Conservation (phyloP, 2,329 filamentous ascomycete genomes). For the Hypoxylon sp. region DNA sequence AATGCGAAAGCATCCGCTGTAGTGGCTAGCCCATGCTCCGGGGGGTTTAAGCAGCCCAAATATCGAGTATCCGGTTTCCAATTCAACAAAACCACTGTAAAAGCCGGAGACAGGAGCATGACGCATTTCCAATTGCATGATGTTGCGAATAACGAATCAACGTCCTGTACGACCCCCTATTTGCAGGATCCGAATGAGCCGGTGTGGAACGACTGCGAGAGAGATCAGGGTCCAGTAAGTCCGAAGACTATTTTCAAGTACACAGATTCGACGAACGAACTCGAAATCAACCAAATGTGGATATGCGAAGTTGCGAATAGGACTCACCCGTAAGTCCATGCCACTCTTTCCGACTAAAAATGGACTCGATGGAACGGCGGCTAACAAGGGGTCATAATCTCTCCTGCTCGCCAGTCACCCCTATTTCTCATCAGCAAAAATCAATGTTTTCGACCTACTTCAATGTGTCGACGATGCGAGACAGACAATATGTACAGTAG, state of each 20-base stretch:
- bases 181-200: constrained; percentile 37
- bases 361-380: background rate
- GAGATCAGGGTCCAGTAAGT: constrained; percentile 9
- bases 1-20: constrained; percentile 2
- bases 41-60: constrained; percentile 28
- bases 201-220: constrained; percentile 39
- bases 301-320: constrained; percentile 41
- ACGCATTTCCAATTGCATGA: constrained; percentile 36
- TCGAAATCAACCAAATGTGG: constrained; percentile 40
- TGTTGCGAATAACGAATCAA: constrained; percentile 30
- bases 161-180: constrained; percentile 42
- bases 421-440: constrained; percentile 36
- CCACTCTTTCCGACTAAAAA: background rate
- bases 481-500: constrained; percentile 32
- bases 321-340: constrained; percentile 41
- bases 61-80: constrained; percentile 39
- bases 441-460: constrained; percentile 25
- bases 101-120: constrained; percentile 33
- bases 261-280: constrained; percentile 16
- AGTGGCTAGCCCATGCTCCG: constrained; percentile 31
- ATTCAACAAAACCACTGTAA: constrained; percentile 36
- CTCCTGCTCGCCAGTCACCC: constrained; percentile 13
- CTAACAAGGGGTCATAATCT: background rate
- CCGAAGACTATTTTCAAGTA: constrained; percentile 41
- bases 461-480: constrained; percentile 33